Conservation (phyloP, 164 flowering plant genomes). For the Annona squamosa region DNA sequence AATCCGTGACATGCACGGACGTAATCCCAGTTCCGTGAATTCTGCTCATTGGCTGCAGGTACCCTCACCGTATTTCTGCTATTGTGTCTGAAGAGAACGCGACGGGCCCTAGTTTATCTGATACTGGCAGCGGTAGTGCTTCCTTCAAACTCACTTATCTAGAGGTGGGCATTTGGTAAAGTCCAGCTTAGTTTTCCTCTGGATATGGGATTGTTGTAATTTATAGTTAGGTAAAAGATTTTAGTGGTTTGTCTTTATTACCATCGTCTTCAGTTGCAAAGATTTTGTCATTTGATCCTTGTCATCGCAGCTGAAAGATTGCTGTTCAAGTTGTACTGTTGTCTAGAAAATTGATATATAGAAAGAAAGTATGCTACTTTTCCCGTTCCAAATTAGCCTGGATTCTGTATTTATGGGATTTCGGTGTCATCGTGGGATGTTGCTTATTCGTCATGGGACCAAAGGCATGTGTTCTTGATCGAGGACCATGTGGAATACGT, state of each 20-base stretch:
- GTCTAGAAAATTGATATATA: background rate
- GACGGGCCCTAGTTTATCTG: conserved; percentile 32
- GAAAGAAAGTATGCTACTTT: background rate
- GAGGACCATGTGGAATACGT: background rate
- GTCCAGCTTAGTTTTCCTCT: background rate
- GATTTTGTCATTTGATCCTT: too few species aligned
- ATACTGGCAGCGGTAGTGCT: conserved; percentile 17
- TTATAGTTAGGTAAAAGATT: background rate
- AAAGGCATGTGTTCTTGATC: background rate
- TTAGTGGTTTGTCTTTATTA: background rate
- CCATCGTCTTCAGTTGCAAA: too few species aligned
- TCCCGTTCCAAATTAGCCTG: background rate
- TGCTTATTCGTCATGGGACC: background rate
- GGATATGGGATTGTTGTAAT: conserved; percentile 1
- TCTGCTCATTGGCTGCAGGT: conserved; percentile 19
- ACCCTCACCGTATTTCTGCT: conserved; percentile 31
- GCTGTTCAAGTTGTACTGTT: too few species aligned
- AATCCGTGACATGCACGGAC: background rate
- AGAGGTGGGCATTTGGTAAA: conserved; percentile 47
- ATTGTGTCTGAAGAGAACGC: conserved; percentile 51
- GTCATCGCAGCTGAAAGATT: too few species aligned
- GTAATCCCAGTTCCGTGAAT: conserved; percentile 1
- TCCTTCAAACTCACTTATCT: conserved; percentile 67
- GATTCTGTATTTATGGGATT: background rate
- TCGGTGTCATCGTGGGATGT: background rate